Conservation (phyloP, 805 yeast species). For the Starmerella stellata region DNA sequence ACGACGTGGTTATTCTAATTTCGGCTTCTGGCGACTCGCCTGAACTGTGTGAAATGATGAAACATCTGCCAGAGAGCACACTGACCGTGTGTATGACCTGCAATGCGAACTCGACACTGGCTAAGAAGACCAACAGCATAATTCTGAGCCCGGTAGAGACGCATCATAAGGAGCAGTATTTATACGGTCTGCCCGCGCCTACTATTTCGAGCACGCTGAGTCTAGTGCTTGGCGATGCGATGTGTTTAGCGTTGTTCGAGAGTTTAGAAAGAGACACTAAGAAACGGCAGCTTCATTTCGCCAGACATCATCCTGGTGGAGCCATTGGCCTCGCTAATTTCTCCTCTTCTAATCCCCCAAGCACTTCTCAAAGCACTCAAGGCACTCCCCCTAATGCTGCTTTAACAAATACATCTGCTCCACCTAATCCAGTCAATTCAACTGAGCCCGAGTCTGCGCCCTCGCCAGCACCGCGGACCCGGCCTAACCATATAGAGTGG, state of each 20-base stretch:
- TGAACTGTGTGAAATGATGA: slow-evolving; percentile 41
- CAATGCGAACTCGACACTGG: slow-evolving; percentile 36
- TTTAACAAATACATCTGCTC: too few relatives aligned
- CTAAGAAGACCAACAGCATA: slow-evolving; percentile 35
- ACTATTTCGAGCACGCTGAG: slow-evolving; percentile 68
- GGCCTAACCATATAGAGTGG: too few relatives aligned
- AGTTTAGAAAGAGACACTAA: slow-evolving; percentile 38
- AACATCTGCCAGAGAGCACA: slow-evolving; percentile 36
- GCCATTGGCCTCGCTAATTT: slow-evolving; percentile 50
- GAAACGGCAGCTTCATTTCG: slow-evolving; percentile 39
- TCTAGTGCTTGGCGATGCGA: slow-evolving; percentile 59
- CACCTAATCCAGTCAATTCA: too few relatives aligned
- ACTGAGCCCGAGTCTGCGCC: too few relatives aligned
- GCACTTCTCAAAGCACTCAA: too few relatives aligned
- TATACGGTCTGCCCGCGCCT: slow-evolving; percentile 75
- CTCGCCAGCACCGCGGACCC: too few relatives aligned
- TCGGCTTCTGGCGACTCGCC: slow-evolving; percentile 74
- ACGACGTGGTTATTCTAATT: slow-evolving; percentile 44
- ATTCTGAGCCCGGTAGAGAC: slow-evolving; percentile 46
- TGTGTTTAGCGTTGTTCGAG: slow-evolving; percentile 56
- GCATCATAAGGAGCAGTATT: slow-evolving; percentile 37
- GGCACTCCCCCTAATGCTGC: too few relatives aligned
- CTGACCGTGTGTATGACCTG: slow-evolving; percentile 51
- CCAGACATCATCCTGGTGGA: slow-evolving; percentile 77
- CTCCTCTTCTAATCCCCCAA: too few relatives aligned